Evolutionary conservation across 495 filamentous ascomycete genomes (phyloP).

Genomic region (Aspergillus sclerotioniger): DNA sequence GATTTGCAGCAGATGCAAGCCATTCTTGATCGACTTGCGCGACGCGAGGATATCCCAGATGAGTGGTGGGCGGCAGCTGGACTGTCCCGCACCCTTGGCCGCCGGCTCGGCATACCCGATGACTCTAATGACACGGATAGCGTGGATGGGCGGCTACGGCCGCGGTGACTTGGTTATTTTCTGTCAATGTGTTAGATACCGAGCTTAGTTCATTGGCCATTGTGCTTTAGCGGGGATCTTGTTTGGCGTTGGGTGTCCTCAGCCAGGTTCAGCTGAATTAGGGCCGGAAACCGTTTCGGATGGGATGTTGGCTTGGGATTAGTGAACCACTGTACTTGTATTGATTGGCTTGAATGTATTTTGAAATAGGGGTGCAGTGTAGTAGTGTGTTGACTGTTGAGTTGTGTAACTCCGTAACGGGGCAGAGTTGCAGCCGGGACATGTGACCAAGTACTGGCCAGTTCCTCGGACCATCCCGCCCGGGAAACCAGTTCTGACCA

Average conservation of each 20-base stretch:
- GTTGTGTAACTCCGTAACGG: too few species aligned
- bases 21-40: constrained; percentile 63
- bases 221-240: constrained; percentile 18
- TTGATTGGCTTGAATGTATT: too few species aligned
- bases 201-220: constrained; percentile 9
- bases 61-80: constrained; percentile 76
- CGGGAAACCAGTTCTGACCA: too few species aligned
- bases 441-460: too few species aligned
- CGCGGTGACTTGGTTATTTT: constrained; percentile 7
- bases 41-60: constrained; percentile 69
- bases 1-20: constrained; percentile 64
- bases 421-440: too few species aligned
- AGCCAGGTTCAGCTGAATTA: too few species aligned
- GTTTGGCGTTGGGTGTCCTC: background rate
- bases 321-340: too few species aligned
- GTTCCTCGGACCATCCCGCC: too few species aligned
- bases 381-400: too few species aligned
- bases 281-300: too few species aligned
- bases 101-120: constrained; percentile 27
- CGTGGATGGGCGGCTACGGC: constrained; percentile 23
- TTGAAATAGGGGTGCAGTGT: too few species aligned
- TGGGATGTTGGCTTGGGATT: too few species aligned
- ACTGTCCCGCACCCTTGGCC: constrained; percentile 54
- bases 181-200: constrained; percentile 18
- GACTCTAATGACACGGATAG: constrained; percentile 23